Evolutionary conservation across 768 basidiomycete species (phyloP), one percentile per base, ranked within the genome.

Genomic region (Rhodotorula taiwanensis): DNA sequence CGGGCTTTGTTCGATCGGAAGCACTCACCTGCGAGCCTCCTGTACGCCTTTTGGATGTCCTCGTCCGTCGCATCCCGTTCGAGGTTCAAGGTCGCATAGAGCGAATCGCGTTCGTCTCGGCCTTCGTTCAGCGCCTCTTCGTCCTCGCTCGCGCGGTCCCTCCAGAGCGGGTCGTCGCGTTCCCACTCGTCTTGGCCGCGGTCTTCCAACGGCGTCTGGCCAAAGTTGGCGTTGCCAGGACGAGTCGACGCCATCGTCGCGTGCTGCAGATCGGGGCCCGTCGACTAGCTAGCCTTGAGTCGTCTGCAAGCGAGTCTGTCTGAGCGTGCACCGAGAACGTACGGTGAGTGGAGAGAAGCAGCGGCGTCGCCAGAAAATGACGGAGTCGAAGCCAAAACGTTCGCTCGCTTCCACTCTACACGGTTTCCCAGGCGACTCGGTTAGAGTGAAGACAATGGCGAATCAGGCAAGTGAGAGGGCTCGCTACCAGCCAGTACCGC

Each of bases 31-130:
- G 89, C 89, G 31, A 91, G 75, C 9, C 82, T 74, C 45, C 82
- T 79, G 74, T 89, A 87, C 41, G 84, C 80, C 59, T 89, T 87
- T 52, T 87, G 80, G 62, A 91, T 85, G 71, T 89, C 86, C 52
- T 78, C 77, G 60, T 82, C 80, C 3, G 84, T 82, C 0, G 87
- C 86, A 8, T 80, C 79, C 53, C 75, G 79, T 21, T 84, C 80
- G 52, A 91, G 74, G 72, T 90, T 90, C 48, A 90, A 80, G 41
- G 89, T 41, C 5, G 66, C 39, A 50, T 69, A 71, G 14, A 64
- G 55, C 25, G 28, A 30, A 33, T 63, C 64, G 23, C 28, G 50
- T 13, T 34, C 36, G 36, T 39, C 36, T 16, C 10, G 36, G 36
- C 36, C 25, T 5, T 27, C 54, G 8, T 55, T 33, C 34, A 25